Conservation (phyloP, 495 filamentous ascomycete genomes). For the Neurospora africana region DNA sequence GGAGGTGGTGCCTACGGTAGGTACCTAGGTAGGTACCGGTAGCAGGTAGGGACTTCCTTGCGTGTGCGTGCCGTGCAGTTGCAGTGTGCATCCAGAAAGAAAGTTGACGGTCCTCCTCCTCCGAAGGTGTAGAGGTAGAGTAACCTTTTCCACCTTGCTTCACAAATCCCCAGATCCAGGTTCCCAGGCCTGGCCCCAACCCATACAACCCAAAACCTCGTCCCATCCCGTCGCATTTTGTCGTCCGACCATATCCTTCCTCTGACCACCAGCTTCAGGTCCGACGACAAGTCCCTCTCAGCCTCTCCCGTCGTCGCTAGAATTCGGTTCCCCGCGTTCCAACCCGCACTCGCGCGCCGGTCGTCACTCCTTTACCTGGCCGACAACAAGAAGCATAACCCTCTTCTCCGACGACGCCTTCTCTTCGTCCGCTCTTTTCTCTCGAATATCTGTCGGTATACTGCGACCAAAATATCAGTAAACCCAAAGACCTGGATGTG, state of each 20-base stretch:
- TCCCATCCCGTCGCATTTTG: conserved; percentile 2
- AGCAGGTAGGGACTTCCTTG: not conserved
- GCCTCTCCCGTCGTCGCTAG: not conserved
- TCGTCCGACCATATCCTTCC: not conserved
- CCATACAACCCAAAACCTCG: conserved; percentile 10
- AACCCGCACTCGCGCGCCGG: not conserved
- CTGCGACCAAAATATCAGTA: not conserved
- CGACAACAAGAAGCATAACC: not conserved
- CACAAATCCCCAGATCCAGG: conserved; percentile 19
- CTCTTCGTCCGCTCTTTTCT: not conserved
- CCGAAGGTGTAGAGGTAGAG: too few species aligned
- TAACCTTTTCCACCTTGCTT: conserved; percentile 6
- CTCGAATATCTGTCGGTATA: not conserved
- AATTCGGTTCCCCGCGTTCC: conserved; percentile 2
- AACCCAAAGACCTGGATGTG: not conserved
- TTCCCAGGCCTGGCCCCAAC: not conserved
- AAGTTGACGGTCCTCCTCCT: not conserved
- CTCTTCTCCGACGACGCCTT: not conserved
- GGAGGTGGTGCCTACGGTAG: not conserved
- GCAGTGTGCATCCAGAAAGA: not conserved
- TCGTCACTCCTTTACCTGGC: conserved; percentile 3
- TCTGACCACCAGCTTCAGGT: not conserved
- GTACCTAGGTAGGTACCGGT: too few species aligned
- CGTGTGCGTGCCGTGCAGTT: not conserved
- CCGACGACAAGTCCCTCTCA: not conserved